Conservation (phyloP, 306 rosid genomes). For the Castanospermum australe region DNA sequence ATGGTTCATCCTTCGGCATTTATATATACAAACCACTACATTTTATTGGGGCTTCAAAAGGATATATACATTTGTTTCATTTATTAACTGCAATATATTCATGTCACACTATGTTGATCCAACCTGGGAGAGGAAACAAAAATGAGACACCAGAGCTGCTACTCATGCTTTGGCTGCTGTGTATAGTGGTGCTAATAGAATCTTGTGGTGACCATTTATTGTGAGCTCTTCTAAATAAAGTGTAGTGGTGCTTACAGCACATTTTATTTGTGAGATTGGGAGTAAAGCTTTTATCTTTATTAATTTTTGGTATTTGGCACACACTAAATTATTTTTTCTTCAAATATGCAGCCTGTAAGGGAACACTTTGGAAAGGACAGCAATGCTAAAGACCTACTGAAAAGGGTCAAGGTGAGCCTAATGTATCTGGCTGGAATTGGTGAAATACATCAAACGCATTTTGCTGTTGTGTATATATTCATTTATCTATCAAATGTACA, state of each 20-base stretch:
- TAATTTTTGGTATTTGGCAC: neutral
- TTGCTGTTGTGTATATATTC: no score
- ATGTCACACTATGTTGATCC: neutral
- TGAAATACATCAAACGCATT: neutral
- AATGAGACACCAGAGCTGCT: neutral
- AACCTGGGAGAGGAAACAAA: neutral
- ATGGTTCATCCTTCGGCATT: no score
- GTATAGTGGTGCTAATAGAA: neutral
- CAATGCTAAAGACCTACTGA: slow-evolving; percentile 45
- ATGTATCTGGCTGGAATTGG: neutral
- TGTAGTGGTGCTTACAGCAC: neutral
- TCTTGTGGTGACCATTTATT: neutral
- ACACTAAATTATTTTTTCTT: neutral
- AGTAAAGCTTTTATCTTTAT: no score
- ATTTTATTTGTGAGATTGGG: neutral
- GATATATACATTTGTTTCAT: no score
- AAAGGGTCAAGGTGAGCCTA: slow-evolving; percentile 45
- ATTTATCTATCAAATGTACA: no score
- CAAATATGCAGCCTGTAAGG: slow-evolving; percentile 45
- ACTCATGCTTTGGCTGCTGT: neutral
- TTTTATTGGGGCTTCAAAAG: no score
- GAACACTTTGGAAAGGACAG: slow-evolving; percentile 46
- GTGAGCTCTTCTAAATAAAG: neutral
- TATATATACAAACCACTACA: no score
- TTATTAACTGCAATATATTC: neutral